A percentile compares a stretch with the other conserved stretches of the same genome.
Evolutionary conservation across 331 rosid genomes (phyloP).

Genomic region (Phaseolus coccineus): DNA sequence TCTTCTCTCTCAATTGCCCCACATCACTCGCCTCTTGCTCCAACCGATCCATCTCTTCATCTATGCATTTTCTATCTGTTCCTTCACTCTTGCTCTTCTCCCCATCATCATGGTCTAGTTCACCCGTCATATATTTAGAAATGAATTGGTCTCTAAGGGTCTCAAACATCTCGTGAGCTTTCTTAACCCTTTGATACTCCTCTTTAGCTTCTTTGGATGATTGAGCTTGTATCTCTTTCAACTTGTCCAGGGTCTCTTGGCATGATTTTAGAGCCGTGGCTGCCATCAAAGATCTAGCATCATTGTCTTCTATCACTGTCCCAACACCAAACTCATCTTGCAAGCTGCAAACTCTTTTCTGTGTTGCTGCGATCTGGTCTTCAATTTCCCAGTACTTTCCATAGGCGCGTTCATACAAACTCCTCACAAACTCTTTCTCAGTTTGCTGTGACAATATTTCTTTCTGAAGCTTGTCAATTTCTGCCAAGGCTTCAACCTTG

Average conservation of each 20-base stretch:
- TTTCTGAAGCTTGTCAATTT: conserved; percentile 79
- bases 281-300: conserved; percentile 87
- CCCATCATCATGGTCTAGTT: conserved; percentile 12
- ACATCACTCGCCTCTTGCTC: conserved; percentile 47
- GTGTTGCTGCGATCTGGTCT: conserved; percentile 63
- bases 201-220: conserved; percentile 67
- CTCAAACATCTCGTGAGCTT: conserved; percentile 67
- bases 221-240: conserved; percentile 64
- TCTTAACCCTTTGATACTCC: conserved; percentile 63
- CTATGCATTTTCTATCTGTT: conserved; percentile 39
- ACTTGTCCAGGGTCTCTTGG: conserved; percentile 61
- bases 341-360: conserved; percentile 65
- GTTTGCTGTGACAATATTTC: conserved; percentile 80
- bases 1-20: conserved; percentile 43
- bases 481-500: conserved; percentile 66
- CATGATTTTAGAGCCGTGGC: conserved; percentile 85
- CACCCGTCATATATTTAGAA: conserved; percentile 37
- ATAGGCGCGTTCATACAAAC: conserved; percentile 70
- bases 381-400: conserved; percentile 81
- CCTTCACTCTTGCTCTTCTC: conserved; percentile 29
- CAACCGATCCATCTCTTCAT: conserved; percentile 43
- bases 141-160: conserved; percentile 60
- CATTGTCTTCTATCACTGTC: conserved; percentile 69
- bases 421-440: conserved; percentile 90
- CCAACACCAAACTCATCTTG: conserved; percentile 91